Conservation (phyloP, 345 rosid species). For the Euphorbia peplus region DNA sequence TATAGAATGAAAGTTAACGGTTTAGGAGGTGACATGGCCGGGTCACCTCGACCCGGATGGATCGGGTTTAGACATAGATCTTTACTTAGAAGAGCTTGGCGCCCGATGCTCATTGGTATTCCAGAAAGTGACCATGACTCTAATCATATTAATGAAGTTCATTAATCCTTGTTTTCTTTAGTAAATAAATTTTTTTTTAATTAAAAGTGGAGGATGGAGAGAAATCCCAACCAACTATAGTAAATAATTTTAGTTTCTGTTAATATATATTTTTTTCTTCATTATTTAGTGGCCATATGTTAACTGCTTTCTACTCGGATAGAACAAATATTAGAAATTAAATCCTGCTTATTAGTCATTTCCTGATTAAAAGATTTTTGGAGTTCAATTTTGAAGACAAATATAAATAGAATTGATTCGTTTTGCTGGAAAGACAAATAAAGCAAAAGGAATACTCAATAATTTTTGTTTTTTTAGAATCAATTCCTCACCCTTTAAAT, state of each 20-base stretch:
- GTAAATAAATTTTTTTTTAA: slow-evolving; percentile 20
- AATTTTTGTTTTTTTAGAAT: background rate
- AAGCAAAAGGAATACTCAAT: background rate
- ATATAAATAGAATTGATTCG: background rate
- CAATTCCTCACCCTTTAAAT: background rate
- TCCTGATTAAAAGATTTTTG: background rate
- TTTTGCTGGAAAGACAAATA: background rate
- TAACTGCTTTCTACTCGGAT: too few species aligned
- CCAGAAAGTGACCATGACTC: slow-evolving; percentile 41
- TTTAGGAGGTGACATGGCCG: slow-evolving; percentile 25
- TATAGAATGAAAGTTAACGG: slow-evolving; percentile 28
- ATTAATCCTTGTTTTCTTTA: background rate
- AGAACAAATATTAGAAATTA: background rate
- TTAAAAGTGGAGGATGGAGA: too few species aligned
- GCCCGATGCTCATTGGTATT: slow-evolving; percentile 65
- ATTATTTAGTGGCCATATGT: background rate
- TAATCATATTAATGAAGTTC: background rate
- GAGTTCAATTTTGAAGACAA: background rate
- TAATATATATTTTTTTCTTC: background rate
- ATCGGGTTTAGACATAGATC: slow-evolving; percentile 58
- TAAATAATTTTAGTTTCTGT: too few species aligned
- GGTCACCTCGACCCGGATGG: slow-evolving; percentile 53
- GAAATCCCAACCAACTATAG: too few species aligned
- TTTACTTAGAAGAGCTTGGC: slow-evolving; percentile 66
- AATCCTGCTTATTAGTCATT: background rate